Base-by-base conservation (phyloP, 225 moss, liverwort and hornwort species). In the Takakia lepidozioides region DNA sequence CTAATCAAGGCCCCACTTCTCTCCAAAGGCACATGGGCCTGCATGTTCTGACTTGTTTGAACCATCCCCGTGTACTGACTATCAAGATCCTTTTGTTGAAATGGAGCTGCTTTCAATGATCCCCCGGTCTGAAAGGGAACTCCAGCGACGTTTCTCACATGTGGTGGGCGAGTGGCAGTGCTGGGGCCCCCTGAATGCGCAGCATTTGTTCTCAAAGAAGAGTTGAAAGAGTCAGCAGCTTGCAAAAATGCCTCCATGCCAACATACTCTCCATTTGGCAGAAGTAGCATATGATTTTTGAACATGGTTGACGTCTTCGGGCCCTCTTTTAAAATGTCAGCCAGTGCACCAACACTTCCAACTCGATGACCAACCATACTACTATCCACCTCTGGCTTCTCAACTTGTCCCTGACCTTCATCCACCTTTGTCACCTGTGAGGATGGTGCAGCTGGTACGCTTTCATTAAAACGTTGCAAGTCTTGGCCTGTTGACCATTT, bases 211-310 rank as follows among this genome's bases (percentile, higher is more conserved):
- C 80, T 70, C 51, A 69, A 56, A 48, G 75, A 67, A 36, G 76
- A 56, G 49, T 64, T 89, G 28, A 52, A 74, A 37, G 76, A 63
- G 62, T 56, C 71, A 4, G 75, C 66, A 54, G 81, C 69, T 50
- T 78, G 93, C 48, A 83, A 44, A 49, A 73, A 83, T 16, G 75
- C 44, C 26, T 83, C 83, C 67, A 85, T 32, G 27, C 74, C 74
- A 49, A 81, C 65, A 55, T 76, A 39, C 52, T 88, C 83, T 67
- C 88, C 88, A 61, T 71, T 80, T 38, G 86, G 69, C 62, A 89
- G 35, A 39, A 81, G 78, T 44, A 65, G 69, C 50, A 84, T 71
- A 52, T 75, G 86, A 37, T 58, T 79, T 62, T 71, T 84, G 43
- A 65, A 74, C 5, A 70, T 45, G 68, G 71, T 74, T n/a, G 87